Evolutionary conservation across 2,329 filamentous ascomycete genomes (phyloP), one percentile per base, ranked within the genome.

Genomic region (Fusarium sp.): DNA sequence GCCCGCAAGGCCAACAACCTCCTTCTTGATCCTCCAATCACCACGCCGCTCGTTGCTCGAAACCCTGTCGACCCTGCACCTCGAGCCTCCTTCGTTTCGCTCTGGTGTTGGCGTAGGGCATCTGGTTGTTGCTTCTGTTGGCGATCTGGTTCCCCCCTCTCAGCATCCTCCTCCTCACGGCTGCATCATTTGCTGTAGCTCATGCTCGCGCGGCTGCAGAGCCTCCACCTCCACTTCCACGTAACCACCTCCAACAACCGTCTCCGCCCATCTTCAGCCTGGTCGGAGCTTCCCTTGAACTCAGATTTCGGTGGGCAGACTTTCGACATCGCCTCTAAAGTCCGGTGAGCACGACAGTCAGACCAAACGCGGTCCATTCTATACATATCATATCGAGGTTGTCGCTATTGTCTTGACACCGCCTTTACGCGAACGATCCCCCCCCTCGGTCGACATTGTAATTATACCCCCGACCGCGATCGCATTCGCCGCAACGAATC

Each of bases 81-180:
- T 78, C 70, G 52, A 76, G 66, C 64, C 73, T 77, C 76, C 68
- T 69, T 78, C 71, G 76, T 75, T 78, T 78, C 69, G 74, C 68
- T 75, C 70, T 74, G 61, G 70, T 54, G 69, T 66, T 65, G 43
- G 66, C 67, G 62, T 52, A 52, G 60, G 69, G 65, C 59, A 67
- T 75, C 62, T 65, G 57, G 48, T 70, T 72, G 59, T 73, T 76
- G 68, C 70, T 65, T 72, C 35, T 73, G 56, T 57, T 65, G 68
- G 60, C 50, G 43, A 67, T 66, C 72, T 56, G 27, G 11, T 67
- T 20, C 24, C 45, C 45, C 45, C 45, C 48, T 45, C 41, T 45
- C 41, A 41, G 57, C 29, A 50, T 41, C 41, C 29, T 33, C 41
- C 22, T 20, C 27, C 20, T 62, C 54, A 52, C 57, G 14, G 39